Base-by-base conservation (phyloP, 2,329 filamentous ascomycete genomes). In the Diaporthe velutina region DNA sequence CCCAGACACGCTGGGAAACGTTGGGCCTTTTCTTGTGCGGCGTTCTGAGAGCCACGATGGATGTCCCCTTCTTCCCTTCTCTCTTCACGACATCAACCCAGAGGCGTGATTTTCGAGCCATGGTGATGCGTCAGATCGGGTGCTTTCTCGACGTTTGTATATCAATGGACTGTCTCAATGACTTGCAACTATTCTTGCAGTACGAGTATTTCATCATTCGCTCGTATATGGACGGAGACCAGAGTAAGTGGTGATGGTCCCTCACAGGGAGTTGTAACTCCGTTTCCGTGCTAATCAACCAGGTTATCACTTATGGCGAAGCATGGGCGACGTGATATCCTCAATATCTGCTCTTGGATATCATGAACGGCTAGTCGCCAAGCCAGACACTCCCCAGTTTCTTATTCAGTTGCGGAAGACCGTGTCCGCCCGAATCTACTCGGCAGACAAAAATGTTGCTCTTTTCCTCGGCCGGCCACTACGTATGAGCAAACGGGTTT, bases 261-360 rank as follows among this genome's bases (percentile, higher is more conserved):
- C 28, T 2, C 3, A 35, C 19, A 4, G 1, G 7, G 30, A 35
- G 0, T 2, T 25, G n/a, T n/a, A n/a, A 1, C 15, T 10, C 13
- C 54, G 6, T 57, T 35, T n/a, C 54, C 30, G 3, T 6, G 54
- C 54, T 57, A 12, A 57, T 13, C 28, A 57, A 33, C 54, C 54
- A 57, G 54, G 54, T 57, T 57, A 57, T n/a, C 28, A 57, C 17
- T n/a, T 57, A 22, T 57, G 54, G 54, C 30, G 54, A 57, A 57
- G 54, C 28, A 10, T 57, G 30, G 54, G 54, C 54, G 54, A 57
- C 30, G 28, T 57, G 28, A 57, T 57, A 35, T 57, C 54, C 13
- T 57, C 54, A 57, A 57, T 35, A 1, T 57, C 28, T 3, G 54
- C 54, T 13, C 54, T 57, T 57, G 54, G 54, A 2, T 57, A 57